phyloP scores from a whole-genome alignment of 805 yeast genomes.

The Sugiyamaella lignohabitans region DNA sequence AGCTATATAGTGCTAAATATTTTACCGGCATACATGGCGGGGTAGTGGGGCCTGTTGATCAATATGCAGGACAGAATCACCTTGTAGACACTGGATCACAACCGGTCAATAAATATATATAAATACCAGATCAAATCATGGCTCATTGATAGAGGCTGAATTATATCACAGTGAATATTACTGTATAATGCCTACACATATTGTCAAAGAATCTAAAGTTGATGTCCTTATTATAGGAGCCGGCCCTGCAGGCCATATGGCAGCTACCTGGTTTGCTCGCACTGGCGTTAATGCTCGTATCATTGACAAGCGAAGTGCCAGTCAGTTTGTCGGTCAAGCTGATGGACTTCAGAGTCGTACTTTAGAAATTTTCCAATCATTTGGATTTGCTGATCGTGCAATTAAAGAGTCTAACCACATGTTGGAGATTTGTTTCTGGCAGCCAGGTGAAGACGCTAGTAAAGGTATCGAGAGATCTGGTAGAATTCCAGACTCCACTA shows the following conservation, averaged over 20 bases:
- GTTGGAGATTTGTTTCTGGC: constrained; percentile 32
- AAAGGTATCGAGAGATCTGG: constrained; percentile 24
- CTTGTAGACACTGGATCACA: too few species aligned
- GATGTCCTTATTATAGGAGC: constrained; percentile 36
- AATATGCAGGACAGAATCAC: too few species aligned
- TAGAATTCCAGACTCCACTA: constrained; percentile 27
- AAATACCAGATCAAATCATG: too few species aligned
- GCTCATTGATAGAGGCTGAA: too few species aligned
- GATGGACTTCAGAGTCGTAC: constrained; percentile 34
- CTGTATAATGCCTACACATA: too few species aligned
- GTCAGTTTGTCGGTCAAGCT: constrained; percentile 32
- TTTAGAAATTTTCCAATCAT: constrained; percentile 28
- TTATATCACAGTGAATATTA: too few species aligned
- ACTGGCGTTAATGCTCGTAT: constrained; percentile 29
- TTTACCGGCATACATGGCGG: too few species aligned
- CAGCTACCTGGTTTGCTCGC: constrained; percentile 31
- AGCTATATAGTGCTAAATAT: too few species aligned
- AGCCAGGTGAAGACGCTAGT: constrained; percentile 25
- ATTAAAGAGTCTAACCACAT: constrained; percentile 28
- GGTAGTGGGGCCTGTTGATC: too few species aligned
- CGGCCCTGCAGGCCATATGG: constrained; percentile 37
- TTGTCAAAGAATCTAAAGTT: constrained; percentile 15
- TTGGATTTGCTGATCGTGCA: constrained; percentile 28
- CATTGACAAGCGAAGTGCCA: constrained; percentile 30
- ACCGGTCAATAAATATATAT: too few species aligned